Percentiles rank a stretch among this genome's conserved stretches.
Conservation (phyloP, 2,329 filamentous ascomycete genomes). For the Alternaria sp. region DNA sequence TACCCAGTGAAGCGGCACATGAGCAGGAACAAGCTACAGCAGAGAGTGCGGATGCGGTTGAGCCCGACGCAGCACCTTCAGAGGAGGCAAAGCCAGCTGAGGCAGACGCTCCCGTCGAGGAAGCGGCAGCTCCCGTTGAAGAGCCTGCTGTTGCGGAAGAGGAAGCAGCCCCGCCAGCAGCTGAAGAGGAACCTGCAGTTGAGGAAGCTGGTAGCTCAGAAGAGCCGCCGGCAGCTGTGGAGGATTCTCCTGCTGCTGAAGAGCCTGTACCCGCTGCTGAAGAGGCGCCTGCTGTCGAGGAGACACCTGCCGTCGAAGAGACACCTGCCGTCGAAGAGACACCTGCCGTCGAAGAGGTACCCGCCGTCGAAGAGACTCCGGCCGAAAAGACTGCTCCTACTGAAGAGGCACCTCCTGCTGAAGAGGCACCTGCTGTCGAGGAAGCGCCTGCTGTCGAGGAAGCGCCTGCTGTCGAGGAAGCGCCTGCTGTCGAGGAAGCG, state of each 20-base stretch:
- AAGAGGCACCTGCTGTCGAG: slow-evolving; percentile 2
- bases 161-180: background rate
- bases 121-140: background rate
- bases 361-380: background rate
- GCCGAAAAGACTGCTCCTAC: background rate
- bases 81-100: background rate
- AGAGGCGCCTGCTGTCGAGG: background rate
- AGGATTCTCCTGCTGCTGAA: background rate
- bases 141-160: background rate
- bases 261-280: background rate
- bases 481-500: background rate
- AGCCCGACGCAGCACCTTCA: background rate
- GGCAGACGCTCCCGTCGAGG: background rate
- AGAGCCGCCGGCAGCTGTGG: background rate
- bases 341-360: background rate
- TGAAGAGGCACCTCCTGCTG: background rate
- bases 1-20: background rate
- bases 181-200: background rate
- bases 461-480: background rate
- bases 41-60: background rate
- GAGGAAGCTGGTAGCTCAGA: background rate
- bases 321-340: slow-evolving; percentile 1
- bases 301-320: background rate
- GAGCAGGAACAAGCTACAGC: background rate
- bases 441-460: background rate